A percentile compares a stretch with the other conserved stretches of the same genome.
Conservation (phyloP, 352 stramenopile genomes). For the Phytophthora pini region DNA sequence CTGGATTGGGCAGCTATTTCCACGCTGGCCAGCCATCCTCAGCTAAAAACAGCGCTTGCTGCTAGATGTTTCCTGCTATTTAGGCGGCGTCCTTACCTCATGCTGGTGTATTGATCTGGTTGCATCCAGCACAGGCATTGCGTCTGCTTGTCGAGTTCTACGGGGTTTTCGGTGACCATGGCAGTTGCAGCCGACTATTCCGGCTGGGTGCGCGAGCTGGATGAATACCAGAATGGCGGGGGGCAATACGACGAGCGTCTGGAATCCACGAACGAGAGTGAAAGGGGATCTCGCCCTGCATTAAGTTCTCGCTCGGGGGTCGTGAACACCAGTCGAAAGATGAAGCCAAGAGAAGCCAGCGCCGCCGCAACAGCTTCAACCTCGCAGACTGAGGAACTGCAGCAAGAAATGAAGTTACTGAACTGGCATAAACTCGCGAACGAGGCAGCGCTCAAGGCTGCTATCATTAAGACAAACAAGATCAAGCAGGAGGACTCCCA, state of each 20-base stretch:
- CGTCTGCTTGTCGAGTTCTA: neutral
- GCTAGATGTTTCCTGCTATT: slow-evolving; percentile 5
- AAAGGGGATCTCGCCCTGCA: slow-evolving; percentile 17
- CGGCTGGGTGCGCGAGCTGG: slow-evolving; percentile 63
- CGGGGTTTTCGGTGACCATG: slow-evolving; percentile 8
- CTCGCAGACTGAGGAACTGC: slow-evolving; percentile 82
- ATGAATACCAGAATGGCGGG: slow-evolving; percentile 49
- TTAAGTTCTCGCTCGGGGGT: slow-evolving; percentile 23
- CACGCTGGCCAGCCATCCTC: neutral
- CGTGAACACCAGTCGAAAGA: slow-evolving; percentile 28
- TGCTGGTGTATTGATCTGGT: slow-evolving; percentile 3
- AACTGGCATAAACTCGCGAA: slow-evolving; percentile 96
- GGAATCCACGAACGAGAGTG: slow-evolving; percentile 19
- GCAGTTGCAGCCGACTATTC: slow-evolving; percentile 52
- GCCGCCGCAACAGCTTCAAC: slow-evolving; percentile 14
- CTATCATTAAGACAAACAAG: slow-evolving; percentile 90
- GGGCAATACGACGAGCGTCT: slow-evolving; percentile 46
- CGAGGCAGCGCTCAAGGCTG: slow-evolving; percentile 92
- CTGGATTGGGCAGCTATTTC: slow-evolving; percentile 33
- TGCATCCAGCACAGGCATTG: slow-evolving; percentile 13
- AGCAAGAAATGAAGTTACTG: slow-evolving; percentile 94
- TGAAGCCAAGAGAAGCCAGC: slow-evolving; percentile 29
- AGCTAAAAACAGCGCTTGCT: slow-evolving; percentile 29
- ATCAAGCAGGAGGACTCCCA: slow-evolving; percentile 79
- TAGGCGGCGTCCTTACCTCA: slow-evolving; percentile 22